These are phyloP conservation scores for Rhodotorula paludigena DNA, from an alignment of 768 basidiomycete species.

Conservation along the genomic window DNA sequence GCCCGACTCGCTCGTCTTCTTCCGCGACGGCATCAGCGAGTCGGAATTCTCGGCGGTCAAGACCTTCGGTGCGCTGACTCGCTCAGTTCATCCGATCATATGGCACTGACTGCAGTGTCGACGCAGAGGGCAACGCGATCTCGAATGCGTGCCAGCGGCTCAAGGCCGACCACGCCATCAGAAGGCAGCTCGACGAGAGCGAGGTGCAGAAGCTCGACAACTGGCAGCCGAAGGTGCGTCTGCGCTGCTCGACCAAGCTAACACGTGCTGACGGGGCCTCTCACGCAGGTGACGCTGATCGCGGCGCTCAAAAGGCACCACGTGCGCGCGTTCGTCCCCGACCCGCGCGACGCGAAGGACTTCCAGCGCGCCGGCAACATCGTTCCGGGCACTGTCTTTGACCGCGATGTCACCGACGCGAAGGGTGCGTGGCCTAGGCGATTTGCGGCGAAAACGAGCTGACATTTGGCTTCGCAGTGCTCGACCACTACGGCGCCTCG, in stretches of 20 bases:
- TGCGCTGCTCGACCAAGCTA: too few species aligned
- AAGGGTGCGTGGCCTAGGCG: background rate
- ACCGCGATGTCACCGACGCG: slow-evolving; percentile 9
- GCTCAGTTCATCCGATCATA: too few species aligned
- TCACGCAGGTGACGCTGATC: slow-evolving; percentile 20
- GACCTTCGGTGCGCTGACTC: background rate
- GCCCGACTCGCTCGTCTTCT: slow-evolving; percentile 7
- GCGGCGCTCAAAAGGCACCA: slow-evolving; percentile 22
- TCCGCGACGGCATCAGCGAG: slow-evolving; percentile 28
- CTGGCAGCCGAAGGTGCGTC: slow-evolving; percentile 13
- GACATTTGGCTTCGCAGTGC: background rate
- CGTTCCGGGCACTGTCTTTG: slow-evolving; percentile 18
- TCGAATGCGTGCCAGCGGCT: background rate
- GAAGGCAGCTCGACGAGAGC: background rate
- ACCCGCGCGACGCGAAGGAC: background rate
- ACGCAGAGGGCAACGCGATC: slow-evolving; percentile 6
- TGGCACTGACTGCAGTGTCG: too few species aligned
- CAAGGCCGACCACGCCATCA: background rate
- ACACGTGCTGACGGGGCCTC: background rate
- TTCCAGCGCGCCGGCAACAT: slow-evolving; percentile 6
- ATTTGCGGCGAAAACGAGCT: background rate
- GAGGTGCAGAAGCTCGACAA: background rate
- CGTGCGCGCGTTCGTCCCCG: slow-evolving; percentile 12
- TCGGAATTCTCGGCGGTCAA: slow-evolving; percentile 6
- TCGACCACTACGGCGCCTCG: slow-evolving; percentile 2